These are phyloP conservation scores for Toxicodendron radicans DNA, from an alignment of 345 rosid genomes.

Conservation along the genomic window DNA sequence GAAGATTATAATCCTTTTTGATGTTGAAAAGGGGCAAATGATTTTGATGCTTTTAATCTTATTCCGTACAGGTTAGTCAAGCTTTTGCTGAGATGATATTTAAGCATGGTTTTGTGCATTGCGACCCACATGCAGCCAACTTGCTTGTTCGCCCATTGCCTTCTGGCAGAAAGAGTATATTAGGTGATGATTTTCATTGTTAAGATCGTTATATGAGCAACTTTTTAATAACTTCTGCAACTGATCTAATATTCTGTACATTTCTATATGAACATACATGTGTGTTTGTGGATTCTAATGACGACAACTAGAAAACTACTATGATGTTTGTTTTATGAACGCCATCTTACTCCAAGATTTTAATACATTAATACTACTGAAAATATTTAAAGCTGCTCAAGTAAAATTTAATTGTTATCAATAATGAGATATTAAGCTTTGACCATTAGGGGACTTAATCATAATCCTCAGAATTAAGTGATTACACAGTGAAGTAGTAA, in stretches of 20 bases:
- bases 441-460: not conserved
- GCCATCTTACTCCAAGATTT: not conserved
- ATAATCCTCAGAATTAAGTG: not conserved
- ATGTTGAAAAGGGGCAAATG: not conserved
- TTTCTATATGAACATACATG: not conserved
- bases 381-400: not conserved
- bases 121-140: constrained; percentile 99
- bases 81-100: constrained; percentile 97
- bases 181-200: constrained; percentile 44
- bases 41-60: constrained; percentile 7
- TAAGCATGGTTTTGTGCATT: constrained; percentile 95
- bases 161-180: constrained; percentile 49
- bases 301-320: not conserved
- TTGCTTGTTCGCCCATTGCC: constrained; percentile 82
- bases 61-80: constrained; percentile 66
- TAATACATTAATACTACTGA: not conserved
- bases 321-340: not conserved
- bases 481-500: not conserved
- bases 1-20: not conserved
- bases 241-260: not conserved
- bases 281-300: not conserved
- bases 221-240: constrained; percentile 1
- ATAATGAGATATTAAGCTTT: not conserved
- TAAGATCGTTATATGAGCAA: constrained; percentile 15
- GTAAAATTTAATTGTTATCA: not conserved